Conservation (phyloP, 306 rosid species). For the Quercus engelmannii region DNA sequence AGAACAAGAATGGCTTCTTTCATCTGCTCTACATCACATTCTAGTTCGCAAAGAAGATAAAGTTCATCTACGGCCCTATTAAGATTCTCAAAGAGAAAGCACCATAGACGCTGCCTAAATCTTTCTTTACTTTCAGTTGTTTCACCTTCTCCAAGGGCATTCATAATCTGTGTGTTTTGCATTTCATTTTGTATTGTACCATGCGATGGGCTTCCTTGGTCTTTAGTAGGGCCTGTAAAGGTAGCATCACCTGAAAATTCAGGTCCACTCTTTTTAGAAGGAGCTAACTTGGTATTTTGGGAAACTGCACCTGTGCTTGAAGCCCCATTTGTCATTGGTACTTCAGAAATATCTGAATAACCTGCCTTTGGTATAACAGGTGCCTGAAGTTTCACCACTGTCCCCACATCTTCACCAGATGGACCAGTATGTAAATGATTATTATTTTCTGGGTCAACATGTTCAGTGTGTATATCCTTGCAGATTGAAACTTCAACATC, state of each 20-base stretch:
- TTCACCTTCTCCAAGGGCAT: conserved; percentile 56
- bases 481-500: conserved; percentile 30
- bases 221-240: conserved; percentile 30
- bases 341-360: conserved; percentile 25
- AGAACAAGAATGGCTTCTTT: conserved; percentile 97
- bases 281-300: conserved; percentile 30
- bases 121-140: conserved; percentile 92
- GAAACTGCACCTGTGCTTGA: conserved; percentile 24
- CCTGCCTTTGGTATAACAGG: conserved; percentile 30
- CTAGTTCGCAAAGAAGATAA: conserved; percentile 98
- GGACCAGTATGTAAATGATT: conserved; percentile 19
- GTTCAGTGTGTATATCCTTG: conserved; percentile 34
- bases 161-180: conserved; percentile 47
- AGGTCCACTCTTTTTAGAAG: conserved; percentile 22
- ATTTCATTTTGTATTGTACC: conserved; percentile 29
- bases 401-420: conserved; percentile 19
- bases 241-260: conserved; percentile 33
- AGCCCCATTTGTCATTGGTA: conserved; percentile 21
- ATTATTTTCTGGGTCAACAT: conserved; percentile 29
- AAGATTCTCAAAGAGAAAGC: conserved; percentile 97
- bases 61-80: conserved; percentile 98
- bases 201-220: conserved; percentile 27
- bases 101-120: conserved; percentile 97
- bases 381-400: conserved; percentile 27
- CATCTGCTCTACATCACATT: conserved; percentile 96